A percentile compares a stretch with the other conserved stretches of the same genome.
These are phyloP conservation scores for Hirschioporus abietinus DNA, from an alignment of 768 basidiomycete genomes.

Conservation along the genomic window DNA sequence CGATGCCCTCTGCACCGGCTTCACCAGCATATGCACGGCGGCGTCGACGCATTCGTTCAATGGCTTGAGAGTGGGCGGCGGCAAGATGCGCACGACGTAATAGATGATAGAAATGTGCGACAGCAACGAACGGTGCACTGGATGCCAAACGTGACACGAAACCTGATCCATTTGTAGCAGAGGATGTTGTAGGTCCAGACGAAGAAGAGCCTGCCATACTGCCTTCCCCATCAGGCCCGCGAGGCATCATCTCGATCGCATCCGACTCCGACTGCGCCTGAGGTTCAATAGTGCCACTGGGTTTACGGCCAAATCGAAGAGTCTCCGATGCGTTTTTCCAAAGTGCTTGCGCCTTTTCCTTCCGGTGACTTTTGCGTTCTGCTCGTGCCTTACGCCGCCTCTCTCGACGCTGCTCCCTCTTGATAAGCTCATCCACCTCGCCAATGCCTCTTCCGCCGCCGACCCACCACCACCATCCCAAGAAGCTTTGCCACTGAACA, in stretches of 20 bases:
- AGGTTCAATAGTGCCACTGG: slow-evolving; percentile 1
- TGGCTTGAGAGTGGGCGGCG: slow-evolving; percentile 67
- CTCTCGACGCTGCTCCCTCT: slow-evolving; percentile 48
- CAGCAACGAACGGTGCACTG: slow-evolving; percentile 18
- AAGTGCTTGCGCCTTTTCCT: slow-evolving; percentile 48
- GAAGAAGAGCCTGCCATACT: neutral
- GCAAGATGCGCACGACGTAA: slow-evolving; percentile 66
- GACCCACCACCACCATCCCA: slow-evolving; percentile 99
- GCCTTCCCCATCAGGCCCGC: neutral
- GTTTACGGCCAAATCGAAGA: neutral
- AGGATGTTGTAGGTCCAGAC: slow-evolving; percentile 18
- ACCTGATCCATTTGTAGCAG: slow-evolving; percentile 24
- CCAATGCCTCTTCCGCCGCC: slow-evolving; percentile 82
- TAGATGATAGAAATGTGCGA: slow-evolving; percentile 52
- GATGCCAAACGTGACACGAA: slow-evolving; percentile 27
- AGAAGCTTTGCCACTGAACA: slow-evolving; percentile 94
- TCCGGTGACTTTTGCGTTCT: slow-evolving; percentile 45
- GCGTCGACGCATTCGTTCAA: slow-evolving; percentile 60
- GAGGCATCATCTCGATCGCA: slow-evolving; percentile 6
- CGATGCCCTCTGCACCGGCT: slow-evolving; percentile 12
- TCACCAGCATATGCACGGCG: slow-evolving; percentile 48
- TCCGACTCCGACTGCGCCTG: slow-evolving; percentile 6
- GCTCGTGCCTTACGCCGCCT: slow-evolving; percentile 38
- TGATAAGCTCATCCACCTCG: slow-evolving; percentile 61
- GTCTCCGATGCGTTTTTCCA: slow-evolving; percentile 37